Base-by-base conservation (phyloP, 2,329 filamentous ascomycete genomes). In the Apiospora pterosperma region DNA sequence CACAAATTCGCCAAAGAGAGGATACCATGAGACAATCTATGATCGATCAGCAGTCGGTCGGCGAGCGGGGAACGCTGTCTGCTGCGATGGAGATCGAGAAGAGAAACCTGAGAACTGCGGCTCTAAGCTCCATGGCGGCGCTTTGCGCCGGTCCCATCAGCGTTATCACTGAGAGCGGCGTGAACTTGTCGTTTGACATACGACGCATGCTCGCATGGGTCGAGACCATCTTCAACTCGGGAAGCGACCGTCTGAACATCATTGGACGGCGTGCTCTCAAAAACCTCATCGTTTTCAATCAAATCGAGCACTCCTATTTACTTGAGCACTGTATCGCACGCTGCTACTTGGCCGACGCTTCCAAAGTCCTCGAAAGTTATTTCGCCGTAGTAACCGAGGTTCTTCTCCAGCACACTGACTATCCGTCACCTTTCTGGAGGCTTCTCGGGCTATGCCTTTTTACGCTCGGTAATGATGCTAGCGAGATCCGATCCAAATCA, bases 1-100 rank as follows among this genome's bases (percentile, higher is more conserved):
- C 81, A 16, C 92, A 96, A 68, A 92, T 97, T 44, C 87, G 90
- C 5, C 89, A 90, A 65, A 86, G 93, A 67, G 94, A 97, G 77
- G 91, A 97, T 67, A 91, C 87, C 39, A 96, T 97, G 90, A 86
- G 92, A 52, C 91, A 94, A 70, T 92, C 92, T 3, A 84, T 96
- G 69, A 89, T 97, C 39, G 89, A 95, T 62, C 90, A 93, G 63
- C 92, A 96, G 64, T 88, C 90, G 23, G 78, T 90, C 21, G 88
- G 89, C 14, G 93, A 94, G 73, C 87, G 92, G 69, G 89, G 90
- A 5, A 93, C 90, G 25, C 85, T 92, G 42, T 95, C 92, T 25
- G 94, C 94, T 31, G 92, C 93, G 1, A 96, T 97, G 85, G 96
- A 98, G 75, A 98, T 97, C 69, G 95, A 99, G 78, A 98, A 97